Evolutionary conservation across 2,329 filamentous ascomycete genomes (phyloP), one percentile per base, ranked within the genome.

Genomic region (Tolypocladium sp.): DNA sequence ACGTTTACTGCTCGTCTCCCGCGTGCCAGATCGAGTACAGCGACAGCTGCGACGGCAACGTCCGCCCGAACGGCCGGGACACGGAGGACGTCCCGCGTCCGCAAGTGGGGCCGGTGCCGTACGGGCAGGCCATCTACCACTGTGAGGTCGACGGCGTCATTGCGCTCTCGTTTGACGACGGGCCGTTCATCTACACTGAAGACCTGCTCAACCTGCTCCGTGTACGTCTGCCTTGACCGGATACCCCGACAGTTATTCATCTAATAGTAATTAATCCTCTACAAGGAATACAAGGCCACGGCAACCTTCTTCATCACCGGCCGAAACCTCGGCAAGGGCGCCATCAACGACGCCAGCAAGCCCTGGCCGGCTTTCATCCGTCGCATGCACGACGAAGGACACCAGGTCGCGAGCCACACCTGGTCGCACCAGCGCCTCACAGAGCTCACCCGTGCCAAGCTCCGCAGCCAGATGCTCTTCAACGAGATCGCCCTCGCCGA

Each of bases 1-100:
- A 68, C 13, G 77, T 81, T 2, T 84, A 85, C 70, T 88, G 85
- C 71, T 77, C 77, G 37, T 79, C 83, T 25, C 85, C 85, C 2
- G 79, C 84, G 57, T 88, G 85, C 66, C 78, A 83, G 67, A 82
- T 86, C 65, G 71, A 79, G 63, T 86, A 82, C 63, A 83, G 83
- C n/a, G 76, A 83, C 25, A 79, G 72, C 4, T 88, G 85, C 63
- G 84, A 87, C 63, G 84, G 80, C 57, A 86, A 87, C 63, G 75
- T 64, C 77, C 82, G 56, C 61, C 79, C 62, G 3, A 60, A 61
- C 0, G 85, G 85, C 1, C 73, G 76, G 10, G 81, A 84, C 60
- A 88, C 85, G 0, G 76, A 77, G 3, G 73, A 71, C 1, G 69
- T 86, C 53, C 68, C 77, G 25, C 79, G 86, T 10, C 75, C 82